Evolutionary conservation across 345 rosid genomes (phyloP).

Genomic region (Dipteronia dyeriana): DNA sequence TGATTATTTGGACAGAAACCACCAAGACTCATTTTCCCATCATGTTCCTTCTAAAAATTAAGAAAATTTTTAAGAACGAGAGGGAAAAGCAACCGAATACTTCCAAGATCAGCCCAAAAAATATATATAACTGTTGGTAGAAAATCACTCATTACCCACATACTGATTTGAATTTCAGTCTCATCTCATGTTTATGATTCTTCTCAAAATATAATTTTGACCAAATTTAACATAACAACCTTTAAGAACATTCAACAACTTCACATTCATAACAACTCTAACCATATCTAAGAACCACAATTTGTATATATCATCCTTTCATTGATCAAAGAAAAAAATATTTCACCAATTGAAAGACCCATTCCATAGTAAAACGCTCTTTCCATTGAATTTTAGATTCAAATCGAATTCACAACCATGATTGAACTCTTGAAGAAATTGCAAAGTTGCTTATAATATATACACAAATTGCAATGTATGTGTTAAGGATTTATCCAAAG

Average conservation of each 20-base stretch:
- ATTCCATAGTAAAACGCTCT: no score
- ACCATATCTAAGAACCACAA: neutral
- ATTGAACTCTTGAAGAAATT: no score
- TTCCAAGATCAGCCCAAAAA: neutral
- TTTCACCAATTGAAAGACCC: no score
- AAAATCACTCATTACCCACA: slow-evolving; percentile 4
- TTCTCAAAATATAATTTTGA: neutral
- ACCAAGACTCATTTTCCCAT: neutral
- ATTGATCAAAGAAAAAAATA: no score
- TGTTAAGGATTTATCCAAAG: no score
- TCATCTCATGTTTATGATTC: no score
- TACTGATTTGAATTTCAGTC: neutral
- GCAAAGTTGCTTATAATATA: no score
- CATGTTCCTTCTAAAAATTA: neutral
- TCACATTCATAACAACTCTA: neutral
- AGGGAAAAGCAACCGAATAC: no score
- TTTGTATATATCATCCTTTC: no score
- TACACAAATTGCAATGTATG: no score
- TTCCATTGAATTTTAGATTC: no score
- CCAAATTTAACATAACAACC: neutral
- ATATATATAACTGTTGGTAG: neutral
- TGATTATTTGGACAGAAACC: neutral
- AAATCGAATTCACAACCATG: no score
- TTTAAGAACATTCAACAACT: neutral
- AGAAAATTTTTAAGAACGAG: neutral